phyloP scores from a whole-genome alignment of 2,329 filamentous ascomycete genomes.

The Diaporthe citri region DNA sequence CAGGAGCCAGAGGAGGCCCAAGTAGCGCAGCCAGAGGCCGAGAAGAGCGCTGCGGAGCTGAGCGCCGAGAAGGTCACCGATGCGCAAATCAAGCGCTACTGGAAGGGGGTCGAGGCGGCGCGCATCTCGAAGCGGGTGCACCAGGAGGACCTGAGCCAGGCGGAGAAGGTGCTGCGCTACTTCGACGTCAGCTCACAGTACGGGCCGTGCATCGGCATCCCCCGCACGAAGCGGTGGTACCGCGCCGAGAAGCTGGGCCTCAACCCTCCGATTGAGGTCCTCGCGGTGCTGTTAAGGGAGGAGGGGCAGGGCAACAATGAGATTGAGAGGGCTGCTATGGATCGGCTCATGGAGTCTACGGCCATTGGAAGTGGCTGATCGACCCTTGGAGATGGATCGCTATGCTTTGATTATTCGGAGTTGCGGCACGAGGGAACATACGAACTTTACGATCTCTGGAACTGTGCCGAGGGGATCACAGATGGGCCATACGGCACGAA shows the following conservation, averaged over 20 bases:
- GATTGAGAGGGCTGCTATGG: conserved; percentile 79
- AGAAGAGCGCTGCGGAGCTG: conserved; percentile 65
- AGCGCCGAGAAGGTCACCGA: conserved; percentile 75
- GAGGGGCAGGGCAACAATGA: conserved; percentile 67
- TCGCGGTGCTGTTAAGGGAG: conserved; percentile 85
- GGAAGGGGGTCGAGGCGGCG: conserved; percentile 77
- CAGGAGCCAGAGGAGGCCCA: neutral
- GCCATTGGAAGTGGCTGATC: conserved; percentile 51
- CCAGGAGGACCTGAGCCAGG: conserved; percentile 76
- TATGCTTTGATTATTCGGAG: neutral
- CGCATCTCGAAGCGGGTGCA: conserved; percentile 80
- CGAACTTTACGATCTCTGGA: neutral
- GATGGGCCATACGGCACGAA: neutral
- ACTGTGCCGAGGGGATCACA: neutral
- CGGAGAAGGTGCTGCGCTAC: conserved; percentile 90
- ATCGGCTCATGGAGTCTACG: conserved; percentile 71
- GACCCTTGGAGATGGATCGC: neutral
- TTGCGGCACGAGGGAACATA: neutral
- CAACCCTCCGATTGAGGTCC: conserved; percentile 89
- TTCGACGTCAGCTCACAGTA: conserved; percentile 94
- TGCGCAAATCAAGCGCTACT: conserved; percentile 81
- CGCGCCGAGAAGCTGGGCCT: conserved; percentile 85
- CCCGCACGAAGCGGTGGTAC: conserved; percentile 86
- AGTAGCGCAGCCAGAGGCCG: conserved; percentile 42
- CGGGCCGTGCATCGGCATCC: conserved; percentile 92